A percentile compares a stretch with the other conserved stretches of the same genome.
phyloP scores from a whole-genome alignment of 108 stramenopile genomes.

The Skeletonema marinoi region DNA sequence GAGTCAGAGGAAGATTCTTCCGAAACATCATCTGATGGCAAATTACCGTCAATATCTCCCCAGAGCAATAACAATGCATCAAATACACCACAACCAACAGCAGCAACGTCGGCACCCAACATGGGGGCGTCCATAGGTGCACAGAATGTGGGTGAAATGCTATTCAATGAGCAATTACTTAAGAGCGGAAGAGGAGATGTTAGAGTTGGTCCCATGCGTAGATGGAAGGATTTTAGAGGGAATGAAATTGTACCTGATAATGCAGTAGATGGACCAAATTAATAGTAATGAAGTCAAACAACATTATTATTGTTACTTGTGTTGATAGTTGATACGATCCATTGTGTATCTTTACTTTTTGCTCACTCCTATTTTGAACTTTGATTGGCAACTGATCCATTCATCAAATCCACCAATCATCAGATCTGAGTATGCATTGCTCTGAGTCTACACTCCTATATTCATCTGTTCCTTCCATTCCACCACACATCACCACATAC shows the following conservation, averaged over 20 bases:
- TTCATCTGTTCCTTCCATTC: background rate
- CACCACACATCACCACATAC: background rate
- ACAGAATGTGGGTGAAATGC: slow-evolving; percentile 34
- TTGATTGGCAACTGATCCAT: too few species aligned
- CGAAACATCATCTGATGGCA: background rate
- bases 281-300: background rate
- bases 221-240: slow-evolving; percentile 32
- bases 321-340: too few species aligned
- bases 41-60: background rate
- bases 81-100: background rate
- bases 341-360: too few species aligned
- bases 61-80: background rate
- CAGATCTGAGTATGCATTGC: too few species aligned
- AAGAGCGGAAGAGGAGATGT: slow-evolving; percentile 36
- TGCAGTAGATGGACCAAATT: background rate
- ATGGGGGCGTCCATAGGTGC: slow-evolving; percentile 31
- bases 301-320: too few species aligned
- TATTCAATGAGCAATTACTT: slow-evolving; percentile 29
- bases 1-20: background rate
- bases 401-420: too few species aligned
- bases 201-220: slow-evolving; percentile 13
- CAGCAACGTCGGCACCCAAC: background rate
- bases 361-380: background rate
- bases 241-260: slow-evolving; percentile 26
- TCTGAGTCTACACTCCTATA: too few species aligned